Conservation (phyloP, 31 red algal genomes). For the Endocladia muricata region DNA sequence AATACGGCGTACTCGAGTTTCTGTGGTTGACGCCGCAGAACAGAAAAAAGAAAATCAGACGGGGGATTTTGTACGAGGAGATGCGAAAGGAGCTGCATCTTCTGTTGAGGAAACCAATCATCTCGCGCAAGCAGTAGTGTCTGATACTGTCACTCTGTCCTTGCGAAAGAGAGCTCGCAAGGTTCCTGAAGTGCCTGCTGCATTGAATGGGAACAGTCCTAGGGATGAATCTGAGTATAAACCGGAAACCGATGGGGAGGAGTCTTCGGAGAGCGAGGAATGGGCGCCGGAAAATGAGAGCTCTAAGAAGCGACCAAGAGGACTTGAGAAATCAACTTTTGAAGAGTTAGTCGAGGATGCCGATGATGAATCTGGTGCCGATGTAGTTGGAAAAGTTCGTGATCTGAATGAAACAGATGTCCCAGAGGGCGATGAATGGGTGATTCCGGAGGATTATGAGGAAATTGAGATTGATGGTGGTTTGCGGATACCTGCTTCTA, state of each 20-base stretch:
- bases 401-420: neutral
- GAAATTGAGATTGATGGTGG: slow-evolving; percentile 85
- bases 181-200: neutral
- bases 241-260: neutral
- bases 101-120: neutral
- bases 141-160: neutral
- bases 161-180: neutral
- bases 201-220: neutral
- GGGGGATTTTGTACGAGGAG: no score
- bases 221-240: neutral
- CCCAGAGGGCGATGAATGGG: slow-evolving; percentile 27
- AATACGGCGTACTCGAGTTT: neutral
- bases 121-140: neutral
- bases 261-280: neutral
- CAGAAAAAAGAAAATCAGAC: no score
- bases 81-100: no score
- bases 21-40: neutral
- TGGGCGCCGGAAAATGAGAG: neutral
- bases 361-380: slow-evolving; percentile 1
- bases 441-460: slow-evolving; percentile 41
- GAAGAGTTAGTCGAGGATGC: neutral
- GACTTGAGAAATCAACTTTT: neutral
- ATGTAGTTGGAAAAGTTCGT: neutral
- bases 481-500: slow-evolving; percentile 67
- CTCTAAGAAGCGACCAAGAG: neutral